These are phyloP conservation scores for Ligustrum vulgare DNA, from an alignment of 257 asterid species.

Conservation along the genomic window DNA sequence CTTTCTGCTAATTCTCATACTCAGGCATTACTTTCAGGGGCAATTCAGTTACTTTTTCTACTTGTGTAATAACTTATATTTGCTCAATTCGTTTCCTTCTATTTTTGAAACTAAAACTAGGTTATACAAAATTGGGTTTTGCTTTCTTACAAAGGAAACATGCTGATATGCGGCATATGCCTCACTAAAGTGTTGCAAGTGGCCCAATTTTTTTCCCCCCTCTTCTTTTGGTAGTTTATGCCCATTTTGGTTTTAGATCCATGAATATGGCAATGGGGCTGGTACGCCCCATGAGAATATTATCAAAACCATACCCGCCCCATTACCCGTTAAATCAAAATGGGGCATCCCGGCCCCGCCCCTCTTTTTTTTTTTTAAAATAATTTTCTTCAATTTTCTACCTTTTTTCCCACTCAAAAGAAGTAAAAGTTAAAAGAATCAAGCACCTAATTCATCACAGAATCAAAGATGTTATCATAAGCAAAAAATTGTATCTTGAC, in stretches of 20 bases:
- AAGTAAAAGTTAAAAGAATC: no score
- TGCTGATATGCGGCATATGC: neutral
- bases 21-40: neutral
- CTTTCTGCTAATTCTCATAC: slow-evolving; percentile 5
- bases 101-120: neutral
- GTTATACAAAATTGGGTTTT: neutral
- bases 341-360: no score
- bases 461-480: no score
- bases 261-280: no score
- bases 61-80: neutral
- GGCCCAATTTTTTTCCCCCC: neutral
- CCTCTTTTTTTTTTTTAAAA: no score
- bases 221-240: neutral
- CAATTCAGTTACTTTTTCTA: neutral
- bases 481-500: no score
- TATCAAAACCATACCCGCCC: no score
- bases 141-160: neutral
- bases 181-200: neutral
- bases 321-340: no score
- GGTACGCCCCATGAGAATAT: no score
- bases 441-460: no score
- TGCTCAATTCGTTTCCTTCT: slow-evolving; percentile 6
- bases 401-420: no score
- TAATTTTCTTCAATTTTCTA: no score
- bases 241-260: neutral